A percentile compares a stretch with the other conserved stretches of the same genome.
These are phyloP conservation scores for Exophiala lecanii-corni DNA, from an alignment of 2,329 filamentous ascomycete genomes.

Conservation along the genomic window DNA sequence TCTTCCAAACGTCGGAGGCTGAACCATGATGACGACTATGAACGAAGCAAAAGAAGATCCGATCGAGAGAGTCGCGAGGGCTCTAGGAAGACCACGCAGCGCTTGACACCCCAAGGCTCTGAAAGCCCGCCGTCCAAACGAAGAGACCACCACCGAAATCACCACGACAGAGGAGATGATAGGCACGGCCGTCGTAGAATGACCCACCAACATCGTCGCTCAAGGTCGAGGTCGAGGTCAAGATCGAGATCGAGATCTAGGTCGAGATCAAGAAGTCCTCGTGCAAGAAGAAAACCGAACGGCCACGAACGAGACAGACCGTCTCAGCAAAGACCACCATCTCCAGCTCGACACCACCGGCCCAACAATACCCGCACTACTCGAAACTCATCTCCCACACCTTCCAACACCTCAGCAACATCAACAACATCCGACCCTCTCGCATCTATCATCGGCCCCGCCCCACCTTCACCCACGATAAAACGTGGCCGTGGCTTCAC, in stretches of 20 bases:
- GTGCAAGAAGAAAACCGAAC: slow-evolving; percentile 13
- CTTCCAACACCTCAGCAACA: slow-evolving; percentile 15
- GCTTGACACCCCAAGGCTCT: no score
- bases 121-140: no score
- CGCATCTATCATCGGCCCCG: slow-evolving; percentile 68
- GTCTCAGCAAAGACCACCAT: not conserved
- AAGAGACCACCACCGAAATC: slow-evolving; percentile 22
- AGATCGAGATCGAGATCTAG: slow-evolving; percentile 1
- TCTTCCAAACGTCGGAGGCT: slow-evolving; percentile 24
- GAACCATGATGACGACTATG: slow-evolving; percentile 27
- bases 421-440: slow-evolving; percentile 60
- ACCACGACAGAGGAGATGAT: not conserved
- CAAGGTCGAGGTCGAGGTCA: slow-evolving; percentile 6
- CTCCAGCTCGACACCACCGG: not conserved
- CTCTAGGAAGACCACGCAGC: no score
- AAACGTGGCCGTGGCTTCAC: slow-evolving; percentile 68
- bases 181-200: slow-evolving; percentile 4
- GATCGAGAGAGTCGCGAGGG: no score
- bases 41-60: no score
- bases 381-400: no score
- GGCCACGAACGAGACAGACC: slow-evolving; percentile 5
- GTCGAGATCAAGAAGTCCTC: slow-evolving; percentile 10
- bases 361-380: no score
- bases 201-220: slow-evolving; percentile 18
- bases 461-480: slow-evolving; percentile 50